Conservation (phyloP, 148 eudicot species). For the Diospyros kaki region DNA sequence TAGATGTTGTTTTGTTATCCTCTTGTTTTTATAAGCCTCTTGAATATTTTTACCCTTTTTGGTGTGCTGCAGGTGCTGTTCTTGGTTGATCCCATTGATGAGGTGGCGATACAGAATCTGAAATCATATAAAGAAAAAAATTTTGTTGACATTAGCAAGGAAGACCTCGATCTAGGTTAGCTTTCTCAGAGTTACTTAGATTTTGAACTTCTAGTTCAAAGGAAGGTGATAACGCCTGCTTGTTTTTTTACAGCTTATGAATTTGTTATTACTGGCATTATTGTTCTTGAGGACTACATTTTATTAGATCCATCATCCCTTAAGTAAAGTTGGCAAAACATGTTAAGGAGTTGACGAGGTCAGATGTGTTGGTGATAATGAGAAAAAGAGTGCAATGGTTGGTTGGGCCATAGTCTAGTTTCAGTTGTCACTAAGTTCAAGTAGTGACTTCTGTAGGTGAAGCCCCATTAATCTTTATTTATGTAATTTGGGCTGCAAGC, state of each 20-base stretch:
- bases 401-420: neutral
- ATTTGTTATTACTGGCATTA: neutral
- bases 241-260: neutral
- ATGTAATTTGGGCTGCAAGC: neutral
- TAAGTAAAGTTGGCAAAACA: neutral
- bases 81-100: conserved; percentile 95
- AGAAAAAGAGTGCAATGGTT: neutral
- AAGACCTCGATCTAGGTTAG: conserved; percentile 91
- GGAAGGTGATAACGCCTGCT: neutral
- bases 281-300: neutral
- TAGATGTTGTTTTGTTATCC: neutral
- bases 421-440: neutral
- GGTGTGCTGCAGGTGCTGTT: conserved; percentile 62
- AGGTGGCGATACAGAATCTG: conserved; percentile 80
- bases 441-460: neutral
- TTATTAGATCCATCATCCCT: too few species aligned
- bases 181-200: conserved; percentile 9
- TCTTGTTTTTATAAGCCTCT: neutral
- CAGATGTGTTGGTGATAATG: neutral
- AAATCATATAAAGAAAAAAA: conserved; percentile 80
- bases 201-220: neutral
- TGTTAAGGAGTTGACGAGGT: neutral
- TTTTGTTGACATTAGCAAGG: conserved; percentile 92
- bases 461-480: neutral
- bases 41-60: neutral